phyloP scores from a whole-genome alignment of 1,284 basidiomycete genomes.

The Trametes pubescens region DNA sequence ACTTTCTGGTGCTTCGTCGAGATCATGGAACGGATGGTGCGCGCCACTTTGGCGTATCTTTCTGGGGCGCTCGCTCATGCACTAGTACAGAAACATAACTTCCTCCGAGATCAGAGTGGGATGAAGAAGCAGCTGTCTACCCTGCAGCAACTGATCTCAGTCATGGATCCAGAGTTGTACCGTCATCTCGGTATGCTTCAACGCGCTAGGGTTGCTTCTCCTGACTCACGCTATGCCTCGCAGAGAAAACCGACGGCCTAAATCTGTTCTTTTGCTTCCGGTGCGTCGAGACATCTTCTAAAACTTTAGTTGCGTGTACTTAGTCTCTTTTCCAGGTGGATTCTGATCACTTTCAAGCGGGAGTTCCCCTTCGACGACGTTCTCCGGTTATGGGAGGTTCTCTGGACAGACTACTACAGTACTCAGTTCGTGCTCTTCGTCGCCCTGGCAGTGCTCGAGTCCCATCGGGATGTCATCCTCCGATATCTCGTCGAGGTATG shows the following conservation, averaged over 20 bases:
- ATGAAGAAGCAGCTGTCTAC: slow-evolving; percentile 95
- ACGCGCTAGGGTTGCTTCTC: slow-evolving; percentile 15
- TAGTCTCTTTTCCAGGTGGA: slow-evolving; percentile 60
- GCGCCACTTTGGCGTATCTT: slow-evolving; percentile 34
- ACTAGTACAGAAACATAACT: slow-evolving; percentile 83
- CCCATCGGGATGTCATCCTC: slow-evolving; percentile 92
- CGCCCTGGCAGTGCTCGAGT: slow-evolving; percentile 92
- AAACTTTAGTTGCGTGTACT: neutral
- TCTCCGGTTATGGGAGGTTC: slow-evolving; percentile 91
- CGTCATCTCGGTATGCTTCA: slow-evolving; percentile 75
- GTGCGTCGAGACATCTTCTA: slow-evolving; percentile 49
- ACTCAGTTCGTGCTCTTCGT: slow-evolving; percentile 92
- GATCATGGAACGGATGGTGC: slow-evolving; percentile 94
- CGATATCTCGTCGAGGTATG: slow-evolving; percentile 89
- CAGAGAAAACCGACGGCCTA: slow-evolving; percentile 89
- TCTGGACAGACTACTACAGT: slow-evolving; percentile 95
- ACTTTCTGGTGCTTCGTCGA: slow-evolving; percentile 97
- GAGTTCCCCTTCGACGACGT: slow-evolving; percentile 95
- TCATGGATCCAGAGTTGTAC: slow-evolving; percentile 96
- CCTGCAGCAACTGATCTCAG: slow-evolving; percentile 88
- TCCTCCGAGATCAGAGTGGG: slow-evolving; percentile 95
- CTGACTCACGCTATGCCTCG: neutral
- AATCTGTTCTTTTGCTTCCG: slow-evolving; percentile 99
- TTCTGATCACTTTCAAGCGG: slow-evolving; percentile 92
- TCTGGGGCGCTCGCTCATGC: neutral